Base-by-base conservation (phyloP, 2,329 filamentous ascomycete species). In the Epichloe festucae region DNA sequence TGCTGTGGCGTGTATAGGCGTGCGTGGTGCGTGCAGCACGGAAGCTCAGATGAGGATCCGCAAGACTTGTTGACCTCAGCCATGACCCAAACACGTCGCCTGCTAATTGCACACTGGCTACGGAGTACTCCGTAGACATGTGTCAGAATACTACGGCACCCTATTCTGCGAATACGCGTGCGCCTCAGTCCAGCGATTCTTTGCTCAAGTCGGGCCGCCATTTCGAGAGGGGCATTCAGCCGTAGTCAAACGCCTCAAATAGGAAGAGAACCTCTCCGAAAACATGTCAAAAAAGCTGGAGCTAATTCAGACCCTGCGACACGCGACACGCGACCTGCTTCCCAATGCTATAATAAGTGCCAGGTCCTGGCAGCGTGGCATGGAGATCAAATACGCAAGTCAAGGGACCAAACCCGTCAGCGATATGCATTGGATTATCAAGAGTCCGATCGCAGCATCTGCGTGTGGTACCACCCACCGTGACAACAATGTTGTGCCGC, bases 21-120 rank as follows among this genome's bases (percentile, higher is more conserved):
- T 50, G 49, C 42, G 48, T 50, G 42, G 48, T 50, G 49, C 42
- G 48, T 50, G 42, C 49, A 40, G 31, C 48, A 31, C 41, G 34
- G 41, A 50, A 38, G 48, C 41, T 17, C 15, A 17, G 34, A 44
- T n/a, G 42, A 45, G 34, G 8, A 45, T 40, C 19, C 21, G 42
- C 35, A 19, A 17, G 10, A 15, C 35, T 27, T 23, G 27, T 43
- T 39, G 47, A 23, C 27, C 52, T 42, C 49, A 44, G 44, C n/a
- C 17, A n/a, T 21, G 31, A 44, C 14, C 38, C n/a, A 42, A 42
- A 48, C 15, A 39, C 15, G 12, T 40, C 21, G 10, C 4, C 15
- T n/a, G 17, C 14, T 15, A 48, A 27, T 31, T 38, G 23, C 31
- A 34, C 46, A n/a, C 12, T n/a, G 6, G 19, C 19, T 36, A 11